phyloP scores from a whole-genome alignment of 208 protist species.

The Herpetomonas muscarum region DNA sequence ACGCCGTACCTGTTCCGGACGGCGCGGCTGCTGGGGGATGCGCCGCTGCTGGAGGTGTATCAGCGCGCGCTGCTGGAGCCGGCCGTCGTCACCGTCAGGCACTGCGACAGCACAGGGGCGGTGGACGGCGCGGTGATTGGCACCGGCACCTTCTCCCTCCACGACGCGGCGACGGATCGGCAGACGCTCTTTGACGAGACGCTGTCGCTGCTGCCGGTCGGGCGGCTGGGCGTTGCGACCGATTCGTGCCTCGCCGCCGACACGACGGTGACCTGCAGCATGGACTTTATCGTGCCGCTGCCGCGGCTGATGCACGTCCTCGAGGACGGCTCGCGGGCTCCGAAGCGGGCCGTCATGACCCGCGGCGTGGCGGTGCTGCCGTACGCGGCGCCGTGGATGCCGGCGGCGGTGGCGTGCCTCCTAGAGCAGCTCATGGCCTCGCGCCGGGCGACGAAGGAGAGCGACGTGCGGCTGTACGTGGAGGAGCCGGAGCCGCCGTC shows the following conservation, averaged over 20 bases:
- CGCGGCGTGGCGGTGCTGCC: constrained; percentile 65
- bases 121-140: constrained; percentile 31
- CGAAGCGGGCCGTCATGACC: constrained; percentile 43
- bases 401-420: constrained; percentile 34
- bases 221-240: neutral
- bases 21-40: constrained; percentile 12
- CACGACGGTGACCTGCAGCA: constrained; percentile 23
- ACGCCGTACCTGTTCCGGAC: constrained; percentile 4
- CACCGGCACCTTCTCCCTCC: constrained; percentile 42
- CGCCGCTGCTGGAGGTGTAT: constrained; percentile 19
- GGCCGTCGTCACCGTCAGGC: constrained; percentile 12
- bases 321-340: constrained; percentile 22
- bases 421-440: constrained; percentile 22
- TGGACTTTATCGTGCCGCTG: constrained; percentile 69
- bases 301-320: constrained; percentile 54
- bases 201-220: constrained; percentile 28
- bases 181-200: constrained; percentile 37
- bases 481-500: neutral
- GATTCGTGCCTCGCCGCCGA: neutral
- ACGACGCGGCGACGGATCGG: constrained; percentile 38
- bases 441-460: constrained; percentile 14
- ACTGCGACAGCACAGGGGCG: neutral
- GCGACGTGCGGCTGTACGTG: constrained; percentile 32
- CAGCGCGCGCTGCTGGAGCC: constrained; percentile 2
- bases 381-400: constrained; percentile 50